Evolutionary conservation across 768 basidiomycete genomes (phyloP).

Genomic region (Calocybe indica): DNA sequence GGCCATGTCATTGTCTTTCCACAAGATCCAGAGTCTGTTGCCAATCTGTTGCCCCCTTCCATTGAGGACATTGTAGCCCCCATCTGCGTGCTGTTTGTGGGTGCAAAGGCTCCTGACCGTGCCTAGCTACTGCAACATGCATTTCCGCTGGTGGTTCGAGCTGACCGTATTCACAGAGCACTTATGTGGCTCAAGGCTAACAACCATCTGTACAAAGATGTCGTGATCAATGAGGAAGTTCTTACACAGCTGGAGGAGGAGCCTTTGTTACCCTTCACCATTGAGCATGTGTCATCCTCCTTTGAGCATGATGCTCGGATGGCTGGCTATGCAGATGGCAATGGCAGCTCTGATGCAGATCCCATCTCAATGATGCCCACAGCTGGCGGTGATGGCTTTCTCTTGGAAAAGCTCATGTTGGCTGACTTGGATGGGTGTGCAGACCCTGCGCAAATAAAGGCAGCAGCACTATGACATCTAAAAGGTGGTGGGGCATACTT

Average conservation of each 20-base stretch:
- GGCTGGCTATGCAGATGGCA: conserved; percentile 1
- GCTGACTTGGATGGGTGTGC: neutral
- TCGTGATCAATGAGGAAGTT: conserved; percentile 2
- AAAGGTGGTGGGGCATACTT: neutral
- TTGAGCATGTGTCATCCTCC: conserved; percentile 1
- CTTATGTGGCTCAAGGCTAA: neutral
- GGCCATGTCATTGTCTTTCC: conserved; percentile 38
- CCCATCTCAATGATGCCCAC: too few relatives aligned
- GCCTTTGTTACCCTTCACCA: conserved; percentile 3
- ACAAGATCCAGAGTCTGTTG: conserved; percentile 22
- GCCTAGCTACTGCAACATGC: conserved; percentile 20
- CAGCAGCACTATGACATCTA: conserved; percentile 5
- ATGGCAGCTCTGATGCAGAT: too few relatives aligned
- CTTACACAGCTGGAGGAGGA: neutral
- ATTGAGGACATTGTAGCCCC: conserved; percentile 26
- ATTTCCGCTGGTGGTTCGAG: neutral
- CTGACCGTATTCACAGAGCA: neutral
- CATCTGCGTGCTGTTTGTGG: conserved; percentile 37
- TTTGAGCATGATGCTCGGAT: neutral
- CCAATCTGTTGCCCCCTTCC: conserved; percentile 25
- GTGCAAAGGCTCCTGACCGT: conserved; percentile 15
- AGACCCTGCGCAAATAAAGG: neutral
- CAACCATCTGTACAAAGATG: conserved; percentile 1
- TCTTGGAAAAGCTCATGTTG: conserved; percentile 3
- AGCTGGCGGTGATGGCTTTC: neutral